Evolutionary conservation across 257 asterid species (phyloP).

Genomic region (Echium plantagineum): DNA sequence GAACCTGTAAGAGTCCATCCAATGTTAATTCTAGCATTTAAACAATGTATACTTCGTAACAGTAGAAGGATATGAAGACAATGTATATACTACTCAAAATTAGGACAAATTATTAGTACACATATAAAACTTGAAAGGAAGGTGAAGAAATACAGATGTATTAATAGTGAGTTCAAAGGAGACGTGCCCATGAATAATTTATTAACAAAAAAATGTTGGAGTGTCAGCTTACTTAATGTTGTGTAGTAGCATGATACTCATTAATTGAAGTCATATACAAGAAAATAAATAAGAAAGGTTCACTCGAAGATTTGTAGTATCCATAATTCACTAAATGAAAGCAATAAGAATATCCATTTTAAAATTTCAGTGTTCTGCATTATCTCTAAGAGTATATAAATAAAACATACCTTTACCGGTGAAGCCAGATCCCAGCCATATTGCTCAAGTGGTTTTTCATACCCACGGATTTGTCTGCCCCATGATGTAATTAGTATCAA

Average conservation of each 20-base stretch:
- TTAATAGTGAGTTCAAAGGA: too few relatives aligned
- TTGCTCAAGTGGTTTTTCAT: slow-evolving; percentile 61
- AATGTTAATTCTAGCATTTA: slow-evolving; percentile 8
- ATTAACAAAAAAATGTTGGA: too few relatives aligned
- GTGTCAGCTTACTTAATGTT: too few relatives aligned
- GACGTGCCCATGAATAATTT: too few relatives aligned
- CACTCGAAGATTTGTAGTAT: neutral
- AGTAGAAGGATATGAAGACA: neutral
- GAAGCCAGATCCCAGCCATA: slow-evolving; percentile 79
- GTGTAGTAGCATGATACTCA: too few relatives aligned
- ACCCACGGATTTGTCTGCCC: slow-evolving; percentile 86
- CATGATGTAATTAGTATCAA: slow-evolving; percentile 60
- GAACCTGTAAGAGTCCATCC: slow-evolving; percentile 41
- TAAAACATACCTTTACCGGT: slow-evolving; percentile 38
- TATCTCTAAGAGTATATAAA: too few relatives aligned
- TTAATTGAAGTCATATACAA: neutral
- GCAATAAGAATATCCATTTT: too few relatives aligned
- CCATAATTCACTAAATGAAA: neutral
- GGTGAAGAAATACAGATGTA: too few relatives aligned
- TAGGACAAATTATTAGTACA: neutral
- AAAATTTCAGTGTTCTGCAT: too few relatives aligned
- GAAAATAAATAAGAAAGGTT: neutral
- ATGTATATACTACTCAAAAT: neutral
- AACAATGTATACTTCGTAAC: neutral
- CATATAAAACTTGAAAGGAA: too few relatives aligned